Base-by-base conservation (phyloP, 371 early-diverging fungal species). In the Rhizopus microsporus region DNA sequence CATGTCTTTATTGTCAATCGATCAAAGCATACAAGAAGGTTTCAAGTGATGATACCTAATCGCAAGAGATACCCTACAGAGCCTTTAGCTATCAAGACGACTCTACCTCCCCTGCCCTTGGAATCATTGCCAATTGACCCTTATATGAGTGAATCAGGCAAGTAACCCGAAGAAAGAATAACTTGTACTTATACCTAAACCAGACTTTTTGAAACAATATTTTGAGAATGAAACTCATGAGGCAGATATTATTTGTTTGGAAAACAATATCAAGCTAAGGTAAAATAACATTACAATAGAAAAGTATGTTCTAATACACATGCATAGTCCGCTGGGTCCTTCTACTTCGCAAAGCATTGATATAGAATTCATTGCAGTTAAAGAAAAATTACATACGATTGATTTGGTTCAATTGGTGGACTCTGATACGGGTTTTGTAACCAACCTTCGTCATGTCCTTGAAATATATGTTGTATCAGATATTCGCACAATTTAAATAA, bases 1-100 rank as follows among this genome's bases (percentile, higher is more conserved):
- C 85, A 90, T 54, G 77, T 89, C 35, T 85, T 89, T 55, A 77
- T 90, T 63, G 88, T 90, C 29, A 92, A 90, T 67, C 71, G 85
- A 15, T 87, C 89, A n/a, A 76, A 81, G 34, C 81, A 81, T 43
- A 80, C 83, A 13, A 73, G 86, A 17, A 65, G 84, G 37, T 86
- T 89, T 54, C 84, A 82, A 34, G 75, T 89, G 9, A 78, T 86
- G 50, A 76, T 88, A 29, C 88, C 85, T 32, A 88, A 81, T 39
- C 77, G 86, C 48, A 86, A 82, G 54, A 74, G 84, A 47, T 69
- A 72, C n/a, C 55, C 65, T 7, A 59, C 65, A 56, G 70, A 67
- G 7, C 53, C 52, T 46, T 42, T 42, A 9, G 35, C 57, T 4
- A 56, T 51, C 10, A 78, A 74, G 51, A 63, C 72, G 1, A 46